Percentiles rank a stretch among this genome's conserved stretches.
phyloP scores from a whole-genome alignment of 352 stramenopile species.

The Globisporangium sylvaticum region DNA sequence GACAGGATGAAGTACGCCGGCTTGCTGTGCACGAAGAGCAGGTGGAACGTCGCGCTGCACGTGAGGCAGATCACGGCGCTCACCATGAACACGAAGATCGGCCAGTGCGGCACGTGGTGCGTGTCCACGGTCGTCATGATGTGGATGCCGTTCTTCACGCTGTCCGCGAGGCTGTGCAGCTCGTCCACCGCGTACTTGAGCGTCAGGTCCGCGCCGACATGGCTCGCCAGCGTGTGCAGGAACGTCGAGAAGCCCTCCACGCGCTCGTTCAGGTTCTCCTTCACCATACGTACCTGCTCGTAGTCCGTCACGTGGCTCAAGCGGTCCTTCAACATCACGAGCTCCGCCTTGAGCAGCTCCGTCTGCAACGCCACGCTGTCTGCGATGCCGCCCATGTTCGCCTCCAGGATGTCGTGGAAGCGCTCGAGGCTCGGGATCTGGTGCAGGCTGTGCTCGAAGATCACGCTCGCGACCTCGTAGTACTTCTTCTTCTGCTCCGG shows the following conservation, averaged over 20 bases:
- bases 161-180: constrained; percentile 66
- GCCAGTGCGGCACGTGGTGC: constrained; percentile 79
- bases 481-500: constrained; percentile 32
- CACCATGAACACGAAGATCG: constrained; percentile 84
- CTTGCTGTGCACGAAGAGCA: constrained; percentile 82
- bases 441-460: constrained; percentile 83
- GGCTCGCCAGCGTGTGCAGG: constrained; percentile 59
- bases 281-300: constrained; percentile 52
- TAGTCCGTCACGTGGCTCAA: constrained; percentile 48
- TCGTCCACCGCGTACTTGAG: constrained; percentile 78
- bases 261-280: constrained; percentile 46
- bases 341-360: constrained; percentile 57
- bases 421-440: constrained; percentile 79
- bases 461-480: constrained; percentile 74
- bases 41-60: constrained; percentile 78
- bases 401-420: constrained; percentile 69
- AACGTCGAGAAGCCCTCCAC: constrained; percentile 71
- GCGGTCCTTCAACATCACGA: constrained; percentile 48
- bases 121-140: constrained; percentile 62
- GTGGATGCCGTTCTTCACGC: constrained; percentile 75
- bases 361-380: constrained; percentile 63
- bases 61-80: constrained; percentile 80
- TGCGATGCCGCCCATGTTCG: constrained; percentile 68
- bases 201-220: constrained; percentile 71
- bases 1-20: constrained; percentile 73